Conservation (phyloP, 495 filamentous ascomycete genomes). For the Talaromyces adpressus region DNA sequence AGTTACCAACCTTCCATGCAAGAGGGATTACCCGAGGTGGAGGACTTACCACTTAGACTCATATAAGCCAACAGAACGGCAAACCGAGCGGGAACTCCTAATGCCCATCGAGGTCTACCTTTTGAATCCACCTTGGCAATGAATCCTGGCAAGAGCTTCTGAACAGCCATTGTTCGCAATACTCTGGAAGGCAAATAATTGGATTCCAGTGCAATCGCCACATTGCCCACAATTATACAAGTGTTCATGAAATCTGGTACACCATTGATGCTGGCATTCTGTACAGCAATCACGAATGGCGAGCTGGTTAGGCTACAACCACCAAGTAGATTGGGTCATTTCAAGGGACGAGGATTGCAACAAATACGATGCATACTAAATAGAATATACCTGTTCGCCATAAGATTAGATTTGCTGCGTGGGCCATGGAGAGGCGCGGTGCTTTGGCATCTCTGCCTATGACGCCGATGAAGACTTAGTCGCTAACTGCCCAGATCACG, state of each 20-base stretch:
- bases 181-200: slow-evolving; percentile 24
- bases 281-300: slow-evolving; percentile 27
- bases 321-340: slow-evolving; percentile 19
- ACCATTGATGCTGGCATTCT: slow-evolving; percentile 18
- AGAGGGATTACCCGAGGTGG: too few species aligned
- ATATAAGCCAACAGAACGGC: slow-evolving; percentile 22
- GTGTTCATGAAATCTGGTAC: slow-evolving; percentile 24
- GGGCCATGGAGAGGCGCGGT: slow-evolving; percentile 20
- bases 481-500: not conserved
- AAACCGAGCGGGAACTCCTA: slow-evolving; percentile 16
- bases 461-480: slow-evolving; percentile 16
- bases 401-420: slow-evolving; percentile 21
- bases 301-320: slow-evolving; percentile 25
- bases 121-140: slow-evolving; percentile 19
- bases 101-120: slow-evolving; percentile 18
- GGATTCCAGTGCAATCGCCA: slow-evolving; percentile 21
- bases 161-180: slow-evolving; percentile 21
- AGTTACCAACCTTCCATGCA: too few species aligned
- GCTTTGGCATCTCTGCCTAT: slow-evolving; percentile 19
- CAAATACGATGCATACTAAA: slow-evolving; percentile 18
- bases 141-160: slow-evolving; percentile 14
- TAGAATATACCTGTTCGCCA: slow-evolving; percentile 26
- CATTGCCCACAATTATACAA: slow-evolving; percentile 22
- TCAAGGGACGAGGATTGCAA: slow-evolving; percentile 22
- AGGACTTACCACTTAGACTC: slow-evolving; percentile 12